A percentile compares a stretch with the other conserved stretches of the same genome.
These are phyloP conservation scores for Diaporthe citri DNA, from an alignment of 2,329 filamentous ascomycete genomes.

Conservation along the genomic window DNA sequence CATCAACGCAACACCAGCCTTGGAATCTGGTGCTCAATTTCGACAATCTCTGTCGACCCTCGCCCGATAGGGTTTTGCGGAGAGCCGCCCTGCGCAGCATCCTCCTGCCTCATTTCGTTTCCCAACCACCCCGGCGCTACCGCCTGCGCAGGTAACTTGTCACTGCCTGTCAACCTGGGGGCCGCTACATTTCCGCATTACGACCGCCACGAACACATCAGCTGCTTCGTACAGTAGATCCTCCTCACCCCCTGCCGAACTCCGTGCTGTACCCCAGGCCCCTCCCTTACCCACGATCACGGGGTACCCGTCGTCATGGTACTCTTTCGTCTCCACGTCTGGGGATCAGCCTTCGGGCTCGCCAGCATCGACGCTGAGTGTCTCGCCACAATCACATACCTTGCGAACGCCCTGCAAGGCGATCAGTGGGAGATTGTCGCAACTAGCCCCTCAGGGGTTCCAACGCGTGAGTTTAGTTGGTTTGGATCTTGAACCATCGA, in stretches of 20 bases:
- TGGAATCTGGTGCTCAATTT: conserved; percentile 14
- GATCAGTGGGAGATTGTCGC: conserved; percentile 77
- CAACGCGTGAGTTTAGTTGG: conserved; percentile 70
- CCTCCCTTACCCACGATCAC: conserved; percentile 16
- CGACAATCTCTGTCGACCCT: conserved; percentile 30
- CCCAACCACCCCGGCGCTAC: conserved; percentile 4
- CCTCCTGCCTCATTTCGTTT: conserved; percentile 34
- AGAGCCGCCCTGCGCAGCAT: conserved; percentile 25
- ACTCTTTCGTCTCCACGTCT: conserved; percentile 82
- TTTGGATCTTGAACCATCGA: not conserved
- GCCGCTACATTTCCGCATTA: conserved; percentile 6
- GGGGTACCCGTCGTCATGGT: conserved; percentile 50
- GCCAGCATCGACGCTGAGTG: conserved; percentile 94
- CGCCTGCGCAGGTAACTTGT: conserved; percentile 18
- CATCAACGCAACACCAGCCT: conserved; percentile 4
- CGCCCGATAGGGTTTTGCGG: conserved; percentile 35
- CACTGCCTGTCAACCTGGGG: not conserved
- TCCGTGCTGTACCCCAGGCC: conserved; percentile 17
- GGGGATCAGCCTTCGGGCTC: conserved; percentile 89
- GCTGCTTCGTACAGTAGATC: conserved; percentile 1
- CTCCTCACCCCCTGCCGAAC: not conserved
- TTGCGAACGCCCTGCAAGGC: conserved; percentile 71
- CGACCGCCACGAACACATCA: not conserved
- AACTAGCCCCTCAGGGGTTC: conserved; percentile 77
- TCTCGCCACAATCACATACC: conserved; percentile 83